These are phyloP conservation scores for Fraxinus nigra DNA, from an alignment of 305 asterid species.

Conservation along the genomic window DNA sequence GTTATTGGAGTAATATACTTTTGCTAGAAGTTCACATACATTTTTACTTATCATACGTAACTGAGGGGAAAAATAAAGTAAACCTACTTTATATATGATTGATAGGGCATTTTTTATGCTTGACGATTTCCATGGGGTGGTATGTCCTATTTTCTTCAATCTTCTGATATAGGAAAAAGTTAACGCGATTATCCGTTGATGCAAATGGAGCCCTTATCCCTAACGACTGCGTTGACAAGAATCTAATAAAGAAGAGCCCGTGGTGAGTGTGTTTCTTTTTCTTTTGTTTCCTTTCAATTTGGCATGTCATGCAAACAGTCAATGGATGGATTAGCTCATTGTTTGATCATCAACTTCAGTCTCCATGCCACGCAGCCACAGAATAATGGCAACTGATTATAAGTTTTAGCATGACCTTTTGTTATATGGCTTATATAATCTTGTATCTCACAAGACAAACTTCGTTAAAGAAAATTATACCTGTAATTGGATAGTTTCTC, in stretches of 20 bases:
- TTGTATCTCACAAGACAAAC: background rate
- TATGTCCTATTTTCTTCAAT: slow-evolving; percentile 9
- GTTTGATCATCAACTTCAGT: background rate
- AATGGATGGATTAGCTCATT: background rate
- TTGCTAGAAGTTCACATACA: background rate
- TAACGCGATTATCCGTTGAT: slow-evolving; percentile 74
- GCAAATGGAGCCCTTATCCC: slow-evolving; percentile 85
- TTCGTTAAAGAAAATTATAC: background rate
- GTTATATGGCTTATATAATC: background rate
- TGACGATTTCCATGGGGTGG: slow-evolving; percentile 8
- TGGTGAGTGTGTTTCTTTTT: slow-evolving; percentile 50
- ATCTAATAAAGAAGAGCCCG: slow-evolving; percentile 66
- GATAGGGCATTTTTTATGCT: background rate
- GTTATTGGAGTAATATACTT: background rate
- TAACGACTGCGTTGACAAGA: slow-evolving; percentile 65
- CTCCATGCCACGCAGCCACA: background rate
- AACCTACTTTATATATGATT: slow-evolving; percentile 17
- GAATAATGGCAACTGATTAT: background rate
- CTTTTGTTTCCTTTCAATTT: background rate
- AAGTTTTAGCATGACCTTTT: background rate
- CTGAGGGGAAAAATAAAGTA: background rate
- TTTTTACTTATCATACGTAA: background rate
- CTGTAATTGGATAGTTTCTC: background rate
- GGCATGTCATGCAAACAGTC: background rate
- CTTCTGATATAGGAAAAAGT: slow-evolving; percentile 56